Evolutionary conservation across 768 basidiomycete genomes (phyloP).

Genomic region (Mycena leptocephala): DNA sequence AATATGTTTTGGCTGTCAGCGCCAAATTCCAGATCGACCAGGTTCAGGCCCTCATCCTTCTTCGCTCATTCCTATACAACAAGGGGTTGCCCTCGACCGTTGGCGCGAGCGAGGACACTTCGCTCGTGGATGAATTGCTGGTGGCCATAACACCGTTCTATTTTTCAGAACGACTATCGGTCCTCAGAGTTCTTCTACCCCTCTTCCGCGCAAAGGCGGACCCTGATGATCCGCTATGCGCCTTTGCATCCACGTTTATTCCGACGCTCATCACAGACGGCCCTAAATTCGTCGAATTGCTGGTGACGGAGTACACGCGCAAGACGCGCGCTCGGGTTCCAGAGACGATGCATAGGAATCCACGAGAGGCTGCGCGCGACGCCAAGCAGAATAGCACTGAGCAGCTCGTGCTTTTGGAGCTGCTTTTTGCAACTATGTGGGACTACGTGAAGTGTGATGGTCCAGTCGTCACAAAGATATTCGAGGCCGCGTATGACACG

Average conservation of each 20-base stretch:
- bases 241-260: constrained; percentile 69
- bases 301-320: constrained; percentile 74
- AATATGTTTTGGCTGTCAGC: constrained; percentile 82
- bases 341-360: constrained; percentile 62
- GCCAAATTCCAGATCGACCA: constrained; percentile 84
- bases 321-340: constrained; percentile 70
- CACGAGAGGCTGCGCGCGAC: constrained; percentile 74
- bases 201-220: constrained; percentile 83
- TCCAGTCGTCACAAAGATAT: constrained; percentile 73
- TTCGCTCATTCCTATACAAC: constrained; percentile 86
- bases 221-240: constrained; percentile 66
- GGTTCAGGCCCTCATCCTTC: constrained; percentile 80
- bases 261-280: constrained; percentile 77
- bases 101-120: constrained; percentile 57
- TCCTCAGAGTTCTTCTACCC: constrained; percentile 80
- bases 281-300: constrained; percentile 69
- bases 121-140: constrained; percentile 72
- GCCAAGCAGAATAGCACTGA: constrained; percentile 84
- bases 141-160: constrained; percentile 87
- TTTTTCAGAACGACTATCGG: constrained; percentile 82
- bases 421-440: constrained; percentile 94
- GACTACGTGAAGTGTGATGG: constrained; percentile 79
- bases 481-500: constrained; percentile 75
- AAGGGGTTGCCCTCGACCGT: constrained; percentile 74
- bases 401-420: constrained; percentile 87